Evolutionary conservation across 106 monocot genomes (phyloP), one percentile per base, ranked within the genome.

Genomic region (Gastrodia elata): DNA sequence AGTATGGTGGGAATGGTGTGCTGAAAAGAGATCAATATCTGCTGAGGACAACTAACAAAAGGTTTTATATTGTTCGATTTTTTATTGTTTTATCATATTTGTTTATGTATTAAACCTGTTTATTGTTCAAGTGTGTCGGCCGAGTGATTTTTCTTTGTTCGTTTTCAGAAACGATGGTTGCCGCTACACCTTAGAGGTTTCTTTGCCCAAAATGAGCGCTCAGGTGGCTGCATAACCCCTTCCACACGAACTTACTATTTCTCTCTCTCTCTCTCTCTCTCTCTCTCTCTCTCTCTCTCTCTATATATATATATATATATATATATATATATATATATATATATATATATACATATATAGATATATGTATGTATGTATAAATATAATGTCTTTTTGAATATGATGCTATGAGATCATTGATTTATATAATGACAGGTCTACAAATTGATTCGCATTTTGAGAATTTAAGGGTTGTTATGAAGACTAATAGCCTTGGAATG

Each of bases 151-250:
- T 52, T 0, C 0, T 52, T 52, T 24, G 1, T 49, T 0, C 22
- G 0, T n/a, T 59, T 83, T 18, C 78, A 94, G 94, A 76, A 67
- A n/a, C 39, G 91, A 87, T 82, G 89, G 94, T 68, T 75, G 56
- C 35, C 75, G 85, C 8, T 83, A 91, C 68, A 91, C 85, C 26
- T 70, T 94, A 69, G 86, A 85, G 32, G 59, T 91, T 26, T 37
- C 77, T 16, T 77, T 91, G 75, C 94, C 91, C 71, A 10, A 57
- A 49, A 80, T 85, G 76, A 94, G 87, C 79, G 91, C 94, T 76
- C 94, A 94, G 91, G 94, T 88, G 48, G 16, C 36, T 2, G n/a
- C 22, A 8, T 33, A 20, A 36, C 64, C 25, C 41, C 40, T 61
- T 67, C 33, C 38, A 38, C 1, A 52, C 18, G 20, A 52, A 68